Base-by-base conservation (phyloP, 331 rosid genomes). In the Malus hybrid region DNA sequence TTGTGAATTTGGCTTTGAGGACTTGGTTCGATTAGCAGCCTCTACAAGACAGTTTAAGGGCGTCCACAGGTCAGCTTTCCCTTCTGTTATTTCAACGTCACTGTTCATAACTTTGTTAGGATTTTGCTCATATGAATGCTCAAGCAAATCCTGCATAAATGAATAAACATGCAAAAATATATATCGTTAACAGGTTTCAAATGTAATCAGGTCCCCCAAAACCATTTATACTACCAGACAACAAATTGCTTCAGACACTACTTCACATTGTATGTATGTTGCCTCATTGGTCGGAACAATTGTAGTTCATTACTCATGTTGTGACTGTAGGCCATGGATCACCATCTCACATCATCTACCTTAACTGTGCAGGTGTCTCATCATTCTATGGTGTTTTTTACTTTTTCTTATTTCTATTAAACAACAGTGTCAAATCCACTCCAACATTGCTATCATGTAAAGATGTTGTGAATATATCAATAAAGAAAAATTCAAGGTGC, bases 11-110 rank as follows among this genome's bases (percentile, higher is more conserved):
- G 80, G 81, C 85, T 89, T 94, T 7, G 93, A 92, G 54, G 93
- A 87, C 86, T 92, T 94, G 55, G 99, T 94, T 79, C 99, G 83
- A 79, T 94, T 94, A 65, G 99, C 99, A 56, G 93, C 97, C 85
- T 94, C 99, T 62, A 94, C 97, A 52, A 94, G 97, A 83, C 99
- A 94, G 87, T 90, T 90, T 85, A 94, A 89, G 8, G 99, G 99
- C 19, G 96, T 94, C 99, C 99, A 94, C 71, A 94, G 89, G 84
- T 94, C 99, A 50, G 76, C 89, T 85, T 94, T 94, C 56, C 96
- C 97, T 75, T 94, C 97, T 61, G 56, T 70, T 70, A 76, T 77
- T 71, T 87, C 93, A 36, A 74, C 81, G 63, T 77, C 78, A 70
- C 79, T 79, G 69, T 85, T 83, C 15, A 39, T 54, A 61, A 82